Base-by-base conservation (phyloP, 1,284 basidiomycete genomes). In the Pterulicium gracile region DNA sequence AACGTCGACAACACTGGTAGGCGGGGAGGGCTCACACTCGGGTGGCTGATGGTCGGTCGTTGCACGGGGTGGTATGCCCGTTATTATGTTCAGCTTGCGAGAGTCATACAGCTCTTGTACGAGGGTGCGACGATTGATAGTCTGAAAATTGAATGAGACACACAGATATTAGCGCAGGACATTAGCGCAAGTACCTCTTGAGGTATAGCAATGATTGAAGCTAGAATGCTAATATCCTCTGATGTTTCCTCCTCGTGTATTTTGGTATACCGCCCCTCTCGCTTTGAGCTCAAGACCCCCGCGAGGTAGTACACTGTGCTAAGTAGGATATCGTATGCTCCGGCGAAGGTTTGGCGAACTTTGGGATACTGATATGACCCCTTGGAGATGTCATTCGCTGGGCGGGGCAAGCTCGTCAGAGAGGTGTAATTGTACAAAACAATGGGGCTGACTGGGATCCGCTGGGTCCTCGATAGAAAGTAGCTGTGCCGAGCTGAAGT, bases 391-490 rank as follows among this genome's bases (percentile, higher is more conserved):
- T 98, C 95, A 60, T 98, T 98, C 32, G 80, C 90, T 94, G 39
- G 34, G 17, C 51, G 43, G 1, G 45, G 49, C 27, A 46, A 34
- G 42, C 24, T 39, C 43, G 34, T 39, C 48, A 21, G 47, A 44
- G 43, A 47, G 45, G 48, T 10, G 14, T 50, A 23, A 49, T 17
- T 10, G 27, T 44, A 43, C 44, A 49, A 43, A 27, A 18, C 19
- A 21, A 27, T 18, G 22, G 7, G 17, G 76, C 88, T 67, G 57
- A 93, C 91, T 71, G 14, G 77, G 66, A 64, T 98, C 92, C 21
- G 86, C 85, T n/a, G 95, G 95, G 63, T 98, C 95, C 63, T 98
- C 94, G 36, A 99, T 88, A 17, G 81, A 85, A 42, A 98, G 67
- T 52, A 89, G 64, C 51, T 73, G 73, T 13, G 72, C 67, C 60